phyloP scores from a whole-genome alignment of 495 filamentous ascomycete genomes.

The Aspergillus nanangensis region DNA sequence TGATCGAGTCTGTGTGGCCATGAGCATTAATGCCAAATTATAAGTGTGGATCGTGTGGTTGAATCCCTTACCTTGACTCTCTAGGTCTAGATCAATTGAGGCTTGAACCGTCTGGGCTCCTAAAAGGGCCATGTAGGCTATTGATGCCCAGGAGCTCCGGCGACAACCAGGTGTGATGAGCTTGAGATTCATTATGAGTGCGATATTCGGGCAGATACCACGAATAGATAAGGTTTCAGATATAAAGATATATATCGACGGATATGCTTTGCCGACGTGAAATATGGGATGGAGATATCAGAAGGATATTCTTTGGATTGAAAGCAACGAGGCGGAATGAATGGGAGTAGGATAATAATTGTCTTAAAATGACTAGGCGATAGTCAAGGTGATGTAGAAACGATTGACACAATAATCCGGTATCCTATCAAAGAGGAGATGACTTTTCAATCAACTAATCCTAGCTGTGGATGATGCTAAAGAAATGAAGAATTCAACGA shows the following conservation, averaged over 20 bases:
- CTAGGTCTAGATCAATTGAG: slow-evolving; percentile 15
- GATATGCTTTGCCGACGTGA: not conserved
- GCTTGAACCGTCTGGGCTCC: slow-evolving; percentile 11
- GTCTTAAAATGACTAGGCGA: too few relatives aligned
- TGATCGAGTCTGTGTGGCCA: slow-evolving; percentile 36
- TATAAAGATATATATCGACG: not conserved
- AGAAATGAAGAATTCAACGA: too few relatives aligned
- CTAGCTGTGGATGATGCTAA: too few relatives aligned
- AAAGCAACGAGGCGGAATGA: too few relatives aligned
- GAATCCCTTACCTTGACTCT: slow-evolving; percentile 8
- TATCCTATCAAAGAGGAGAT: too few relatives aligned
- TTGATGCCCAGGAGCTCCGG: slow-evolving; percentile 2
- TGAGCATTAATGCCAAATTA: not conserved
- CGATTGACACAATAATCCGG: too few relatives aligned
- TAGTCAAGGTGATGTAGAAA: too few relatives aligned
- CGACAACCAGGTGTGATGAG: not conserved
- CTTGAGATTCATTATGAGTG: not conserved
- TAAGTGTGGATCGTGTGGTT: not conserved
- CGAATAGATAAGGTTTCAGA: not conserved
- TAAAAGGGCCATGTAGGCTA: not conserved
- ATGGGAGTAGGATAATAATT: too few relatives aligned
- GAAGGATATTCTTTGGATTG: not conserved
- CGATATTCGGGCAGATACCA: not conserved
- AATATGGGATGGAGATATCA: not conserved
- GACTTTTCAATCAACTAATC: too few relatives aligned